Conservation (phyloP, 2,329 filamentous ascomycete genomes). For the Lecanicillium sp. region DNA sequence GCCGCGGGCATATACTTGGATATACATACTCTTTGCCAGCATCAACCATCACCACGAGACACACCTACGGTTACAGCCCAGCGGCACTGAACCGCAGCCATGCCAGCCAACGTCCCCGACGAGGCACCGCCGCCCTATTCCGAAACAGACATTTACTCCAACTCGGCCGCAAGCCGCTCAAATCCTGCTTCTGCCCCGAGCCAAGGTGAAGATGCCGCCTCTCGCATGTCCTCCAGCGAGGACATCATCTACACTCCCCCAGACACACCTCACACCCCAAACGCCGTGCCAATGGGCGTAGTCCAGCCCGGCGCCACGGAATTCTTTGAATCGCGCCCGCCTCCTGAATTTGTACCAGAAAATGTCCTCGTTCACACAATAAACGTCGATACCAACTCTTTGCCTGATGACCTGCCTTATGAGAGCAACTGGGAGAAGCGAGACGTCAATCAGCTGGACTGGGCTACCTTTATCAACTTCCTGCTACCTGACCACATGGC, state of each 20-base stretch:
- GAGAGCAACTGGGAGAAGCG: slow-evolving; percentile 26
- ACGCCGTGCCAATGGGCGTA: slow-evolving; percentile 9
- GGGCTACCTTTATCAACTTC: slow-evolving; percentile 51
- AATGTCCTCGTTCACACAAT: slow-evolving; percentile 25
- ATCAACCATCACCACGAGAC: too few species aligned
- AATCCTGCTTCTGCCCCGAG: slow-evolving; percentile 9
- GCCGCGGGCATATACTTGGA: too few species aligned
- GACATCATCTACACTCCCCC: slow-evolving; percentile 44
- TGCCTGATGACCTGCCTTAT: slow-evolving; percentile 36
- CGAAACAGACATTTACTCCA: slow-evolving; percentile 48
- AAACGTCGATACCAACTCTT: slow-evolving; percentile 23
- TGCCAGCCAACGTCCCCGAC: slow-evolving; percentile 13
- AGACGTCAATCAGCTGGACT: slow-evolving; percentile 44
- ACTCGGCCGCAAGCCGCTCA: slow-evolving; percentile 19
- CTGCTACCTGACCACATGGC: slow-evolving; percentile 41
- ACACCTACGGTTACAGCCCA: too few species aligned
- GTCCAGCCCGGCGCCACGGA: slow-evolving; percentile 16
- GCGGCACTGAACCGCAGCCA: too few species aligned
- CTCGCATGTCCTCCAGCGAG: slow-evolving; percentile 28
- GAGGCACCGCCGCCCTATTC: slow-evolving; percentile 46
- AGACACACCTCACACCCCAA: slow-evolving; percentile 32
- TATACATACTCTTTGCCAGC: too few species aligned
- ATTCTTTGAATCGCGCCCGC: slow-evolving; percentile 40
- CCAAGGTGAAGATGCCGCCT: slow-evolving; percentile 24
- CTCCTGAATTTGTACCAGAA: slow-evolving; percentile 17